Evolutionary conservation across 768 basidiomycete genomes (phyloP).

Genomic region (Termitomyces sp.): DNA sequence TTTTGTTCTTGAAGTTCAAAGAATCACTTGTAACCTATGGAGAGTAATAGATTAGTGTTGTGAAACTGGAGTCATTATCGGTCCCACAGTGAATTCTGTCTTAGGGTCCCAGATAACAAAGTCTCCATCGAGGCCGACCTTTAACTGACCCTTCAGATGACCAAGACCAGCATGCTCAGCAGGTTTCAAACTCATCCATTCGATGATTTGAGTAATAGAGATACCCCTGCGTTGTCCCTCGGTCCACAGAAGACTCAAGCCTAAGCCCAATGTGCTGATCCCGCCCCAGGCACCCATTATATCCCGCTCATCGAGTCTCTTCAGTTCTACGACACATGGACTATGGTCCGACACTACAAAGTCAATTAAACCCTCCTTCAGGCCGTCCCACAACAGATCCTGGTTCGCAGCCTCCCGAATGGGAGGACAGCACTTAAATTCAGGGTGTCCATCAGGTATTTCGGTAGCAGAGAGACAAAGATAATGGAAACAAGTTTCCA

Average conservation of each 20-base stretch:
- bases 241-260: constrained; percentile 85
- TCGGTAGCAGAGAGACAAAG: constrained; percentile 68
- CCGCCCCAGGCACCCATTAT: constrained; percentile 95
- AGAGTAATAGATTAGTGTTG: not conserved
- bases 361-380: constrained; percentile 81
- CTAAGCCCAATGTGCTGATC: constrained; percentile 86
- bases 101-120: constrained; percentile 79
- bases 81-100: constrained; percentile 35
- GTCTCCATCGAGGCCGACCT: constrained; percentile 78
- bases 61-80: not conserved
- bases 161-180: constrained; percentile 78
- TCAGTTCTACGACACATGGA: constrained; percentile 80
- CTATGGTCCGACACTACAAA: constrained; percentile 96
- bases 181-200: constrained; percentile 72
- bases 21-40: constrained; percentile 64
- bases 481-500: constrained; percentile 99
- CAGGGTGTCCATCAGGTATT: constrained; percentile 71
- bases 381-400: constrained; percentile 73
- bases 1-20: constrained; percentile 89
- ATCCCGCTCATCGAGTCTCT: constrained; percentile 70
- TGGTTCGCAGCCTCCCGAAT: constrained; percentile 73
- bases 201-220: constrained; percentile 51
- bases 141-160: constrained; percentile 64
- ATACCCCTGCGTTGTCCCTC: constrained; percentile 62
- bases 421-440: constrained; percentile 97